Percentiles rank a stretch among this genome's conserved stretches.
These are phyloP conservation scores for Lachnellula cervina DNA, from an alignment of 2,329 filamentous ascomycete species.

Conservation along the genomic window DNA sequence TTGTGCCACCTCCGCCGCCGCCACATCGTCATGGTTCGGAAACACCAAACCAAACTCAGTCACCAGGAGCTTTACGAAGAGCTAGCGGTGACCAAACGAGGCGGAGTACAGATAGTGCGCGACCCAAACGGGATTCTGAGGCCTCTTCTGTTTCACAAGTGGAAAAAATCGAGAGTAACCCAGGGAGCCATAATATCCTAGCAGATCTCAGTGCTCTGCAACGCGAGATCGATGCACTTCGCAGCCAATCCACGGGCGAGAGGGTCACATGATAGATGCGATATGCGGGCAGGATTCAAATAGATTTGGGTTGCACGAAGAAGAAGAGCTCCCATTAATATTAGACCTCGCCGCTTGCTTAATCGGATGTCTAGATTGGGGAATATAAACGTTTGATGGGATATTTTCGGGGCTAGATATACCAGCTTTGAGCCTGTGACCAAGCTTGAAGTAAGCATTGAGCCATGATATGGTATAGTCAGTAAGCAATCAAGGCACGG, in stretches of 20 bases:
- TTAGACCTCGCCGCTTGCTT: neutral
- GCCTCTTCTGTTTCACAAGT: constrained; percentile 19
- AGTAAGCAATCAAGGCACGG: neutral
- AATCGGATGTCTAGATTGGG: constrained; percentile 1
- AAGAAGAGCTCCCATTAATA: neutral
- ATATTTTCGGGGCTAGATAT: neutral
- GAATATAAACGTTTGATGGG: neutral
- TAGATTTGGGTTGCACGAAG: constrained; percentile 1
- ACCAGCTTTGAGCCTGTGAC: neutral
- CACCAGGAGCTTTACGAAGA: constrained; percentile 15
- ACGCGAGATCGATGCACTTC: constrained; percentile 67
- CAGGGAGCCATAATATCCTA: constrained; percentile 55
- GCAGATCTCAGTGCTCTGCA: constrained; percentile 69
- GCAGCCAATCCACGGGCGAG: constrained; percentile 37
- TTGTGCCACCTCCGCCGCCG: constrained; percentile 33
- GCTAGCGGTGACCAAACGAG: constrained; percentile 24
- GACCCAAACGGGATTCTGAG: constrained; percentile 15
- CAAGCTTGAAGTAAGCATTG: neutral
- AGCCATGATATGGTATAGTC: neutral
- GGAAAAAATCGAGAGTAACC: constrained; percentile 34
- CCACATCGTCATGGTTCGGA: constrained; percentile 38
- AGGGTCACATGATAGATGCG: constrained; percentile 19
- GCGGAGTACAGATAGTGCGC: constrained; percentile 19
- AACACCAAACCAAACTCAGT: constrained; percentile 10
- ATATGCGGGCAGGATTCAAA: constrained; percentile 3